Evolutionary conservation across 2,329 filamentous ascomycete species (phyloP), one percentile per base, ranked within the genome.

Genomic region (Colletotrichum salicis): DNA sequence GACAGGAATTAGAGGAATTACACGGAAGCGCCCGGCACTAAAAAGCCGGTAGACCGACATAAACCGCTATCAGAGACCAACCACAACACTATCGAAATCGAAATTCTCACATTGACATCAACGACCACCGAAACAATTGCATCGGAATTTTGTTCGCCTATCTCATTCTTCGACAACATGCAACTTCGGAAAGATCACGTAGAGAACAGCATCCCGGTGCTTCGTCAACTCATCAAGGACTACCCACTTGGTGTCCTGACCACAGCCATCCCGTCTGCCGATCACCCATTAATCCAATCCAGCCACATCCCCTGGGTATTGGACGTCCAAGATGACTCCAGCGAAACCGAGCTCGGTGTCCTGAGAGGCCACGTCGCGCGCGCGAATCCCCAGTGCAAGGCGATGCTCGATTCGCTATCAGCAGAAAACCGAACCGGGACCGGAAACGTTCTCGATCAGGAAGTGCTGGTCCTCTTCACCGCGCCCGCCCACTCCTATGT

Each of bases 401-500:
- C 86, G 24, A 84, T 93, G 70, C 86, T 91, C 56, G 86, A 90
- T 62, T 78, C 82, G 0, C 75, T 84, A 33, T 67, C 74, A 5
- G 61, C 73, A 45, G 59, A 64, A 35, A 55, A 61, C 65, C 69
- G 65, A 12, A 24, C 69, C 15, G 59, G 22, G 1, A 60, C 69
- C 27, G 69, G 59, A 4, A 76, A 77, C 51, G 67, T 79, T 35
- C 79, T 86, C 24, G 79, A 84, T 64, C 78, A 89, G 41, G 90
- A 92, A 68, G 89, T 93, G 1, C 78, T 91, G 35, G 82, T 93
- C 3, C 81, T 92, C 19, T 93, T 93, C 83, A 92, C 85, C 57
- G 84, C 84, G 0, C 82, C 86, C 0, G 48, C 65, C 29, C 86
- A 92, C 48, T 89, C 91, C 79, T 93, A 93, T 75, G 86, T 93